Percentiles rank a stretch among this genome's conserved stretches.
phyloP scores from a whole-genome alignment of 2,329 filamentous ascomycete genomes.

The Didymella lethalis region DNA sequence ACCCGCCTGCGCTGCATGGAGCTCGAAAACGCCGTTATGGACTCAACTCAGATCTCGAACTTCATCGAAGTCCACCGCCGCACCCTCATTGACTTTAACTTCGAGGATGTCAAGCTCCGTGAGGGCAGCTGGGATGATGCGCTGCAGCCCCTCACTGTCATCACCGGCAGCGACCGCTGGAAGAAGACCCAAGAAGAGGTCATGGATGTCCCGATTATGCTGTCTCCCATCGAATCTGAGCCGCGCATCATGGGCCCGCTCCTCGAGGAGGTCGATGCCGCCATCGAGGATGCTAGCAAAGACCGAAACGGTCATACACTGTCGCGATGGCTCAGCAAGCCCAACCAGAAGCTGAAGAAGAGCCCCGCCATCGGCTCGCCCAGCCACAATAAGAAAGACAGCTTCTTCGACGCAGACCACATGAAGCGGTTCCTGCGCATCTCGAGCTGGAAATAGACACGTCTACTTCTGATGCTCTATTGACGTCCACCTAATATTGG shows the following conservation, averaged over 20 bases:
- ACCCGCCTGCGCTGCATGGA: conserved; percentile 72
- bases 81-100: conserved; percentile 78
- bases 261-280: conserved; percentile 42
- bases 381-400: conserved; percentile 39
- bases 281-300: conserved; percentile 35
- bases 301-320: conserved; percentile 37
- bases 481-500: background rate
- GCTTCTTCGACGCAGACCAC: conserved; percentile 48
- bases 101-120: conserved; percentile 76
- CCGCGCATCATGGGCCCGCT: conserved; percentile 48
- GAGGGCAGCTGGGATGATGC: conserved; percentile 83
- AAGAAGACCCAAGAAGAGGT: conserved; percentile 52
- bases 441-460: conserved; percentile 41
- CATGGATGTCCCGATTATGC: conserved; percentile 53
- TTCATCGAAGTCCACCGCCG: conserved; percentile 73
- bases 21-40: conserved; percentile 76
- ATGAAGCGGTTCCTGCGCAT: conserved; percentile 49
- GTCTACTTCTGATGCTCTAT: background rate
- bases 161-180: conserved; percentile 52
- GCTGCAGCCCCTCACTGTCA: conserved; percentile 71
- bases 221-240: conserved; percentile 45
- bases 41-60: conserved; percentile 72
- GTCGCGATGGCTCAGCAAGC: conserved; percentile 45
- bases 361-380: conserved; percentile 21
- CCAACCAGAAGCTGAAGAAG: conserved; percentile 30